A percentile compares a stretch with the other conserved stretches of the same genome.
phyloP scores from a whole-genome alignment of 345 rosid genomes.

The Eucalyptus albens region DNA sequence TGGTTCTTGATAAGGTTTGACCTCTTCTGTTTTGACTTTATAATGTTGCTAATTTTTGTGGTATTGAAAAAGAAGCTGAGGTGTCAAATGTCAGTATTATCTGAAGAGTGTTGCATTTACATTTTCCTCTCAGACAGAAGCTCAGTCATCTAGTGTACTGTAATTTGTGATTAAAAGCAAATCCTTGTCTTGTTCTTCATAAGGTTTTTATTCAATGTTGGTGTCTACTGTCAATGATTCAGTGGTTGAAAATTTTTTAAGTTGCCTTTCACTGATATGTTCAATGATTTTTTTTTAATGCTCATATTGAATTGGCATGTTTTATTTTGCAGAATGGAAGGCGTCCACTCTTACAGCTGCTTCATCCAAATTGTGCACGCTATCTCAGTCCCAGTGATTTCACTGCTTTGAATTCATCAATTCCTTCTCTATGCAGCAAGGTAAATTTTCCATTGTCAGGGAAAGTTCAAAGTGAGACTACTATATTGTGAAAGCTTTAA shows the following conservation, averaged over 20 bases:
- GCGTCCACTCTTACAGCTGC: constrained; percentile 63
- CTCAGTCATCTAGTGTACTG: background rate
- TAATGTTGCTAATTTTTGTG: background rate
- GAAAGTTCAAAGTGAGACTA: background rate
- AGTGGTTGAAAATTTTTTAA: background rate
- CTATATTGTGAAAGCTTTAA: background rate
- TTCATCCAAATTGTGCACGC: constrained; percentile 70
- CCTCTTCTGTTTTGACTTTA: background rate
- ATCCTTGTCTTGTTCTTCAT: background rate
- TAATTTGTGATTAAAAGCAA: background rate
- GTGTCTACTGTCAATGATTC: background rate
- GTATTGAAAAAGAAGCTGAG: background rate
- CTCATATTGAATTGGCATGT: background rate
- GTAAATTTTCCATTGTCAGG: constrained; percentile 7
- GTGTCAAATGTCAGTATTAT: background rate
- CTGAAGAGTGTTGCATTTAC: background rate
- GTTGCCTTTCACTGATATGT: background rate
- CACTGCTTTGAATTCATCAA: constrained; percentile 43
- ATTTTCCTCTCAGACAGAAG: background rate
- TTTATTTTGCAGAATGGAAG: constrained; percentile 53
- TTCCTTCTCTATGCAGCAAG: constrained; percentile 56
- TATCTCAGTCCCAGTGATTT: constrained; percentile 72
- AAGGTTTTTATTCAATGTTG: background rate
- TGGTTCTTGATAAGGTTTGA: constrained; percentile 68
- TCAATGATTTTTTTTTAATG: background rate